Percentiles rank a stretch among this genome's conserved stretches.
Conservation (phyloP, 192 early-diverging fungal genomes). For the Rhizoclosmatium sp. region DNA sequence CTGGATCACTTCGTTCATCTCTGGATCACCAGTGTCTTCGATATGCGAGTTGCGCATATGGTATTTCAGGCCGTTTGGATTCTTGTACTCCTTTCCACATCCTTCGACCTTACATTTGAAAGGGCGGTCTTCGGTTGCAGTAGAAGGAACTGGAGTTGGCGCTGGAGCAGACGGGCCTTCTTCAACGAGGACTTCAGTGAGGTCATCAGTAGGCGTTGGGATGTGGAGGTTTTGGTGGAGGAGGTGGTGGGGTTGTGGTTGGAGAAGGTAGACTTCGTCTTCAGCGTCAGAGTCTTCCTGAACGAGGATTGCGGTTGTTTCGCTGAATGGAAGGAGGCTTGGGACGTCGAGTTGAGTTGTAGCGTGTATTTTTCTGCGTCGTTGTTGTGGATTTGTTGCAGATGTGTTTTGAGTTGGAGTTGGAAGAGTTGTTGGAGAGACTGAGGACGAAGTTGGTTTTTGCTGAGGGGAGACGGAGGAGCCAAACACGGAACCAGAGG, state of each 20-base stretch:
- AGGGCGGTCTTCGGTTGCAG: conserved; percentile 73
- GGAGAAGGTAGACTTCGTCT: neutral
- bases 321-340: conserved; percentile 12
- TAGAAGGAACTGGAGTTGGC: neutral
- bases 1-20: conserved; percentile 67
- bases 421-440: neutral
- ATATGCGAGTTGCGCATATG: conserved; percentile 95
- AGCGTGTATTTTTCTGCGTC: neutral
- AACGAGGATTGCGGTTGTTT: neutral
- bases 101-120: conserved; percentile 87
- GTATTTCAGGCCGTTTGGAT: conserved; percentile 95
- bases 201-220: neutral
- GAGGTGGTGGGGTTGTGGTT: too few relatives aligned
- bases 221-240: too few relatives aligned
- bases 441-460: neutral
- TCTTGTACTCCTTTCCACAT: conserved; percentile 97
- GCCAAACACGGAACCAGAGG: neutral
- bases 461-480: neutral
- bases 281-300: conserved; percentile 2
- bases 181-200: neutral
- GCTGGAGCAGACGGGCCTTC: neutral
- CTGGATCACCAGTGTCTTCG: conserved; percentile 68
- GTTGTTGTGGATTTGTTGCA: neutral
- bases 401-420: neutral
- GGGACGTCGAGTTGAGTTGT: neutral